Percentiles rank a stretch among this genome's conserved stretches.
phyloP scores from a whole-genome alignment of 805 yeast species.

The Metschnikowia matae region DNA sequence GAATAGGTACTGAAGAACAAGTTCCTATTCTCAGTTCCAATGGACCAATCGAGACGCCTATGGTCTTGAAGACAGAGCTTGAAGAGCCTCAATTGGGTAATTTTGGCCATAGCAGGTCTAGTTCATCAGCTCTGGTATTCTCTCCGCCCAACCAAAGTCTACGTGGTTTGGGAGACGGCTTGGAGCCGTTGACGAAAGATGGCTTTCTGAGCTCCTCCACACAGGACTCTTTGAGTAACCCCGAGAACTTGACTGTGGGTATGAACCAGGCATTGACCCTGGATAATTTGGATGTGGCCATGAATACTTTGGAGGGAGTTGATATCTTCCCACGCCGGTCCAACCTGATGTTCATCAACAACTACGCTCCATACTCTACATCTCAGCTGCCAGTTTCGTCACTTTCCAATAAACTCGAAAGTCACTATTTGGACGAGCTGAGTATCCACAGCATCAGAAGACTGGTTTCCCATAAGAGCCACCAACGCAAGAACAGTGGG shows the following conservation, averaged over 20 bases:
- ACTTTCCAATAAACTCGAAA: constrained; percentile 27
- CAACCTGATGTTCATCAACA: constrained; percentile 16
- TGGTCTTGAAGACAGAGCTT: neutral
- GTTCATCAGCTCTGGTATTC: constrained; percentile 1
- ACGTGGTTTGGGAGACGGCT: neutral
- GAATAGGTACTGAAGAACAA: neutral
- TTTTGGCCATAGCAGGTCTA: neutral
- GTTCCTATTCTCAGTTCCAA: neutral
- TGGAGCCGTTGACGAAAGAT: neutral
- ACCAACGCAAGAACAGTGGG: constrained; percentile 14
- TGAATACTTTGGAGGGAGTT: neutral
- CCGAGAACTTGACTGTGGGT: too few relatives aligned
- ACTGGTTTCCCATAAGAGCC: constrained; percentile 9
- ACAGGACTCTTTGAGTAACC: neutral
- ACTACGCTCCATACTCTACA: constrained; percentile 6
- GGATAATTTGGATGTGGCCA: neutral
- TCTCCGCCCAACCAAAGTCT: neutral
- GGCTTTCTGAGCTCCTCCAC: neutral
- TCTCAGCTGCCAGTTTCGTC: constrained; percentile 21
- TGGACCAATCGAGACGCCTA: neutral
- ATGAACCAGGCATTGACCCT: neutral
- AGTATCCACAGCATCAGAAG: constrained; percentile 3
- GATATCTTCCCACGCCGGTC: neutral
- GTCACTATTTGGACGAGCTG: constrained; percentile 19
- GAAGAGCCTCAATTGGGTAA: neutral